Percentiles rank a stretch among this genome's conserved stretches.
phyloP scores from a whole-genome alignment of 495 filamentous ascomycete species.

The Aspergillus ostianus region DNA sequence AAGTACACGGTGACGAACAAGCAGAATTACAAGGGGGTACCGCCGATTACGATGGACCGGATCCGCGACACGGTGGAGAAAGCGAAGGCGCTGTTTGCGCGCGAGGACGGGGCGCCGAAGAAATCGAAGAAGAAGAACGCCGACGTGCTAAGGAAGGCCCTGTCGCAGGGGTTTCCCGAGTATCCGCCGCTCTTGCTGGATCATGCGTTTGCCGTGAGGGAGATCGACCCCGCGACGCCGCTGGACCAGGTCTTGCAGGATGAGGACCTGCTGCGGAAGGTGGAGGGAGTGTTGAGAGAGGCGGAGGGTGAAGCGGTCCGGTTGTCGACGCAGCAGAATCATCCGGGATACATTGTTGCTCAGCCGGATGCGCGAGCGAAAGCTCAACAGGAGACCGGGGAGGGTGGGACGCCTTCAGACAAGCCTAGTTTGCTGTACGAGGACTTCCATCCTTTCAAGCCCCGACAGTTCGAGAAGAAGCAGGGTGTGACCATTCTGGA shows the following conservation, averaged over 20 bases:
- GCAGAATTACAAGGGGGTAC: constrained; percentile 75
- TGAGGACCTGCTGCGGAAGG: constrained; percentile 58
- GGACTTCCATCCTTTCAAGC: constrained; percentile 93
- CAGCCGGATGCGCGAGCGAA: constrained; percentile 51
- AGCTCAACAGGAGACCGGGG: constrained; percentile 19
- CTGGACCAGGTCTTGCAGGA: constrained; percentile 66
- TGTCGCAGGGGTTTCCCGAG: constrained; percentile 81
- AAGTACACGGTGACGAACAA: constrained; percentile 78
- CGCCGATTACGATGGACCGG: constrained; percentile 69
- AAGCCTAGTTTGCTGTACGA: constrained; percentile 69
- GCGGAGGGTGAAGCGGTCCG: constrained; percentile 54
- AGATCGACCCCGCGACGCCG: constrained; percentile 63
- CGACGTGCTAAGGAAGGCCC: constrained; percentile 71
- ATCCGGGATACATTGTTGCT: constrained; percentile 81
- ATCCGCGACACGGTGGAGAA: constrained; percentile 67
- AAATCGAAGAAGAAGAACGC: constrained; percentile 73
- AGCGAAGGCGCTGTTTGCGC: constrained; percentile 53
- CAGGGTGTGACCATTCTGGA: constrained; percentile 62
- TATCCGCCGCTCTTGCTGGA: constrained; percentile 84
- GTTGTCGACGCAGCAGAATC: constrained; percentile 29
- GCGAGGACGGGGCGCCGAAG: constrained; percentile 53
- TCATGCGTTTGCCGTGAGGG: constrained; percentile 69
- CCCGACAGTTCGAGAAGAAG: constrained; percentile 74
- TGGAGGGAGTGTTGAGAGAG: constrained; percentile 64
- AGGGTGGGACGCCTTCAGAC: constrained; percentile 38